Conservation (phyloP, 2,329 filamentous ascomycete species). For the Xylaria multiplex region DNA sequence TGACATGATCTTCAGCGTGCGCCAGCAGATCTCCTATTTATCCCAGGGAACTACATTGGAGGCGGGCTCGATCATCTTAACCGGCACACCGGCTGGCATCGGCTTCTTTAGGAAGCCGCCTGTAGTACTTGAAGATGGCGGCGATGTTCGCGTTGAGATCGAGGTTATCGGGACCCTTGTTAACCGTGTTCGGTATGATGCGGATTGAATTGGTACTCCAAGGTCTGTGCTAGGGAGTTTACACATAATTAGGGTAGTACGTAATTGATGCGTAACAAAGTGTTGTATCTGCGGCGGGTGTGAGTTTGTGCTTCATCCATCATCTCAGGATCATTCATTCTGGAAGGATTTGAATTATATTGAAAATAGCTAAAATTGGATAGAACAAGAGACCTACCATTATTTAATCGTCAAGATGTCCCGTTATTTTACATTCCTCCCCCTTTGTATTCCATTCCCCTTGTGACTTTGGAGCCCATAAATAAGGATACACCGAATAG, state of each 20-base stretch:
- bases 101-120: slow-evolving; percentile 36
- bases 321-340: too few relatives aligned
- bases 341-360: not conserved
- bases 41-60: slow-evolving; percentile 37
- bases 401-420: not conserved
- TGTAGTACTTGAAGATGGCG: slow-evolving; percentile 32
- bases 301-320: not conserved
- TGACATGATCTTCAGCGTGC: slow-evolving; percentile 38
- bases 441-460: too few relatives aligned
- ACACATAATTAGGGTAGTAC: not conserved
- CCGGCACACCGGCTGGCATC: slow-evolving; percentile 36
- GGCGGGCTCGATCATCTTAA: slow-evolving; percentile 36
- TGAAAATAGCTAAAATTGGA: not conserved
- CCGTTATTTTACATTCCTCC: not conserved
- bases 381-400: not conserved
- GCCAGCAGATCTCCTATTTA: slow-evolving; percentile 33
- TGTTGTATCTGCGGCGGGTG: not conserved
- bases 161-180: slow-evolving; percentile 36
- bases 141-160: slow-evolving; percentile 33
- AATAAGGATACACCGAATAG: not conserved
- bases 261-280: not conserved
- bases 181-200: slow-evolving; percentile 33
- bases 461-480: not conserved
- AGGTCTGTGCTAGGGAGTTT: too few relatives aligned
- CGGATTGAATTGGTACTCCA: slow-evolving; percentile 18